Conservation (phyloP, 2,329 filamentous ascomycete genomes). For the Colletotrichum filicis region DNA sequence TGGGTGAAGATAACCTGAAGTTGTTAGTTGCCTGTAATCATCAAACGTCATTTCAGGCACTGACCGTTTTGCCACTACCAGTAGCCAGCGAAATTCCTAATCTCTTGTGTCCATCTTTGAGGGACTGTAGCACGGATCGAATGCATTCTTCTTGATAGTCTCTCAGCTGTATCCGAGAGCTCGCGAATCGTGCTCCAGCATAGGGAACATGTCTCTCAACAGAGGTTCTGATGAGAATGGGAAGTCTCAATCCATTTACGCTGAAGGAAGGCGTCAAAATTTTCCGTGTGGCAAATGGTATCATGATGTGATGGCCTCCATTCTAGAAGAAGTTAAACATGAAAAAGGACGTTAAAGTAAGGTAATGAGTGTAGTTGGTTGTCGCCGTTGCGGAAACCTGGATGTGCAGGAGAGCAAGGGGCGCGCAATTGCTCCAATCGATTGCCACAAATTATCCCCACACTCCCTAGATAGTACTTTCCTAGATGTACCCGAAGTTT, state of each 20-base stretch:
- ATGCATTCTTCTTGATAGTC: constrained; percentile 95
- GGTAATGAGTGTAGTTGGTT: not conserved
- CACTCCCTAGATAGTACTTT: not conserved
- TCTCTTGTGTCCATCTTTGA: constrained; percentile 78
- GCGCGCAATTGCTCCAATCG: not conserved
- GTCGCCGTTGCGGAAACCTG: not conserved
- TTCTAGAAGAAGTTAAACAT: not conserved
- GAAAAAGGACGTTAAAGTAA: not conserved
- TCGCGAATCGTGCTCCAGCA: constrained; percentile 1
- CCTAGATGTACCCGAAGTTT: not conserved
- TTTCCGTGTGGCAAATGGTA: not conserved
- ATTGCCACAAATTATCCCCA: not conserved
- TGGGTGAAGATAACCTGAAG: constrained; percentile 92
- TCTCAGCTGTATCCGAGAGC: constrained; percentile 69
- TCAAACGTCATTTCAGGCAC: constrained; percentile 21
- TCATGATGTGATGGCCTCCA: constrained; percentile 8
- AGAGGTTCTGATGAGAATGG: not conserved
- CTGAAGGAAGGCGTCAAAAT: not conserved
- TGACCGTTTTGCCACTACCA: constrained; percentile 86
- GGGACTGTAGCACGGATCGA: constrained; percentile 77
- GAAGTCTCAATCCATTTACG: not conserved
- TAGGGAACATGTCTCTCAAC: not conserved
- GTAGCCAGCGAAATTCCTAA: constrained; percentile 89
- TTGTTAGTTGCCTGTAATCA: not conserved
- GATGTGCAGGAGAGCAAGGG: not conserved